Conservation (phyloP, 140 eudicot genomes). For the Anethum foeniculum region DNA sequence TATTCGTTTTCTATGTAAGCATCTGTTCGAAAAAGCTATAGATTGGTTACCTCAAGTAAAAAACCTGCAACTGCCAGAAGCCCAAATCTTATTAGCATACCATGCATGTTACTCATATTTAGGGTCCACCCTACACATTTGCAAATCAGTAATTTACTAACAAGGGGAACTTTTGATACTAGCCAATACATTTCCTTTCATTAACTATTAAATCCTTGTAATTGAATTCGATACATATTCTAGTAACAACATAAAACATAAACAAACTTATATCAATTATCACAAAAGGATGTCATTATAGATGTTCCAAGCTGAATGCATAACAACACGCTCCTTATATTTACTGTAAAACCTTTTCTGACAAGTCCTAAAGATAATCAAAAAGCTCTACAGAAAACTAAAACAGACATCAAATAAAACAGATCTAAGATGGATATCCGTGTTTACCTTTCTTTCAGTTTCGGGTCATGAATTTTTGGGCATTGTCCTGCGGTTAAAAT, state of each 20-base stretch:
- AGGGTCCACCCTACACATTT: conserved; percentile 31
- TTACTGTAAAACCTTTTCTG: not conserved
- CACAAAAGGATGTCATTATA: not conserved
- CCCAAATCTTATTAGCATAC: conserved; percentile 33
- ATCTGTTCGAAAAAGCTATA: conserved; percentile 17
- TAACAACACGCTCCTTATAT: not conserved
- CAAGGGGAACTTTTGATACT: not conserved
- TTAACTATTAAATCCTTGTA: too few species aligned
- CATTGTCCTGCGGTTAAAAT: conserved; percentile 51
- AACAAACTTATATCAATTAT: not conserved
- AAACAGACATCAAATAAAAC: not conserved
- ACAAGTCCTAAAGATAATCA: not conserved
- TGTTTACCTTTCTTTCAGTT: conserved; percentile 90
- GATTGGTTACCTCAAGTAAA: conserved; percentile 31
- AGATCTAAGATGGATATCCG: not conserved
- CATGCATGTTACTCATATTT: conserved; percentile 21
- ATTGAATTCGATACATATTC: not conserved
- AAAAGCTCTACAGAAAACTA: not conserved
- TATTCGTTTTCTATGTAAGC: not conserved
- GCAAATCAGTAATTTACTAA: conserved; percentile 21
- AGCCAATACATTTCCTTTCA: not conserved
- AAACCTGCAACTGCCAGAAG: conserved; percentile 27
- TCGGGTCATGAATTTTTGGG: conserved; percentile 80
- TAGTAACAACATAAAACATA: not conserved
- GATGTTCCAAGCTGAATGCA: not conserved